phyloP scores from a whole-genome alignment of 352 stramenopile genomes.

The Phytophthora palmivora region DNA sequence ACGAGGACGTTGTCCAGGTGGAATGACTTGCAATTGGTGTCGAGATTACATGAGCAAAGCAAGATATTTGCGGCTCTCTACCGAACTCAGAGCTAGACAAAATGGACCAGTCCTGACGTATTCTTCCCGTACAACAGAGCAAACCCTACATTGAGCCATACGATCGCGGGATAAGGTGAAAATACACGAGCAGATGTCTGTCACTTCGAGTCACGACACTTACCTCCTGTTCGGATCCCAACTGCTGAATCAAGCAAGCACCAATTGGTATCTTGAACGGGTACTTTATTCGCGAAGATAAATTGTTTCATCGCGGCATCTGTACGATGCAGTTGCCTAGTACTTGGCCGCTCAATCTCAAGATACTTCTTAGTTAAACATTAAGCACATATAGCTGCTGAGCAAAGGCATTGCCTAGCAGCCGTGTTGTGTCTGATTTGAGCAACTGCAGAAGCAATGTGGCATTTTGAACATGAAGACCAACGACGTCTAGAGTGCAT shows the following conservation, averaged over 20 bases:
- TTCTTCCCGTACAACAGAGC: conserved; percentile 19
- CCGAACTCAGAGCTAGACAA: neutral
- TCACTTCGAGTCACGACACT: conserved; percentile 1
- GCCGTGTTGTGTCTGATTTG: neutral
- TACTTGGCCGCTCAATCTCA: neutral
- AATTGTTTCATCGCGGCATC: conserved; percentile 7
- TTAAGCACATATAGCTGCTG: neutral
- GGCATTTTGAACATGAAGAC: neutral
- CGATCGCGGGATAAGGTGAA: conserved; percentile 21
- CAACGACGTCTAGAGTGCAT: neutral
- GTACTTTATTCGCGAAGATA: conserved; percentile 3
- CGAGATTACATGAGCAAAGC: neutral
- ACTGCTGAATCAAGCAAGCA: conserved; percentile 23
- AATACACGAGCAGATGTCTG: conserved; percentile 12
- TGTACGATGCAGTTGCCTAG: neutral
- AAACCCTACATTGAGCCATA: conserved; percentile 19
- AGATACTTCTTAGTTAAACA: neutral
- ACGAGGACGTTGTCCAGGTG: neutral
- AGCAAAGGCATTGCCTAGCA: neutral
- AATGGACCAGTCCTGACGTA: conserved; percentile 11
- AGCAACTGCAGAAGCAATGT: neutral
- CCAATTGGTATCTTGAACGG: conserved; percentile 1
- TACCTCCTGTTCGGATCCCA: conserved; percentile 19
- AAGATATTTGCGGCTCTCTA: conserved; percentile 14
- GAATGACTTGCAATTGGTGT: neutral